These are phyloP conservation scores for Ustilaginoidea virens DNA, from an alignment of 2,329 filamentous ascomycete genomes.

Conservation along the genomic window DNA sequence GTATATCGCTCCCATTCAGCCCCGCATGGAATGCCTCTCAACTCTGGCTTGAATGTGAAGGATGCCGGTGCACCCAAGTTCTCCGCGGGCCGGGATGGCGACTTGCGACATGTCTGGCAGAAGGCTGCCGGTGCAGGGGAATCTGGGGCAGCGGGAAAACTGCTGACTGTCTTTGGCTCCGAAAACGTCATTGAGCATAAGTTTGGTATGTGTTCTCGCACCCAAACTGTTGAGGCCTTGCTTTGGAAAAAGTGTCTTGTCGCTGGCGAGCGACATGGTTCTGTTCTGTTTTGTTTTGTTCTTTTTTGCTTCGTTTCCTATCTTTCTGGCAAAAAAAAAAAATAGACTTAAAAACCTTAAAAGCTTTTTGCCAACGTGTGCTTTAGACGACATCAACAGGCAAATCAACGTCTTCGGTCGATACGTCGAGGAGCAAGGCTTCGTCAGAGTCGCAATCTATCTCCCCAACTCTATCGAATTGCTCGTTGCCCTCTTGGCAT, in stretches of 20 bases:
- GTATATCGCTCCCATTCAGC: constrained; percentile 72
- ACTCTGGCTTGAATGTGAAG: constrained; percentile 66
- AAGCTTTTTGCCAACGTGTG: too few relatives aligned
- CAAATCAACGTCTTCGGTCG: constrained; percentile 80
- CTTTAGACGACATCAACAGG: constrained; percentile 58
- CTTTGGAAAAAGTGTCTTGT: background rate
- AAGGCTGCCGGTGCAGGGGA: constrained; percentile 49
- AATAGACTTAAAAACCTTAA: too few relatives aligned
- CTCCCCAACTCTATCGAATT: constrained; percentile 89
- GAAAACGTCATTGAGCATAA: constrained; percentile 60
- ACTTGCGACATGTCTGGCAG: constrained; percentile 84
- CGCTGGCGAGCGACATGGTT: too few relatives aligned
- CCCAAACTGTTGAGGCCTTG: background rate
- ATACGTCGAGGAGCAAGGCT: constrained; percentile 55
- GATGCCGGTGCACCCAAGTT: constrained; percentile 68
- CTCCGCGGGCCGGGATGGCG: constrained; percentile 69
- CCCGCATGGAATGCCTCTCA: constrained; percentile 72
- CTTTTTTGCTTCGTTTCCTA: too few relatives aligned
- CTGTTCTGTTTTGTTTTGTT: too few relatives aligned
- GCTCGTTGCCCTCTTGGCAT: constrained; percentile 68
- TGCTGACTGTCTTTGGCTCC: constrained; percentile 67
- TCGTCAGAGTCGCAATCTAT: constrained; percentile 72
- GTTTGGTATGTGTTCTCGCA: constrained; percentile 27
- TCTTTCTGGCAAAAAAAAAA: too few relatives aligned
- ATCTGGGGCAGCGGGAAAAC: constrained; percentile 51